phyloP scores from a whole-genome alignment of 345 rosid genomes.

The Syzygium jambos region DNA sequence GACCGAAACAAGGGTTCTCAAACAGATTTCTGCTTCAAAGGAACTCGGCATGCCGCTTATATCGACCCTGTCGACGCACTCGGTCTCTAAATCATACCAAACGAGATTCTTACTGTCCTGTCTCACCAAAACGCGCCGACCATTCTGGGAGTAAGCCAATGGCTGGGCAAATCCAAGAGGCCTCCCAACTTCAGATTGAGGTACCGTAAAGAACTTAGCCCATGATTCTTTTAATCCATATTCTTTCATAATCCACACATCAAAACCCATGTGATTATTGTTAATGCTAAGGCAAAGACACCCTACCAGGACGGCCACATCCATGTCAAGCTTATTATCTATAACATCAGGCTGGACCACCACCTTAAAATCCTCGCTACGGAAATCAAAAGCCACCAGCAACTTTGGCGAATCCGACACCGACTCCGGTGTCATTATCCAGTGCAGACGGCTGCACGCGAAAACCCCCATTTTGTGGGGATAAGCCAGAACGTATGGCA shows the following conservation, averaged over 20 bases:
- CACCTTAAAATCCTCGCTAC: neutral
- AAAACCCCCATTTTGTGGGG: slow-evolving; percentile 23
- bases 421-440: slow-evolving; percentile 12
- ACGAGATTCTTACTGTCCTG: neutral
- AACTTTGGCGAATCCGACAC: neutral
- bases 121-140: neutral
- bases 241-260: slow-evolving; percentile 11
- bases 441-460: slow-evolving; percentile 22
- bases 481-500: slow-evolving; percentile 14
- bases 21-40: neutral
- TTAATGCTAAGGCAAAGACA: slow-evolving; percentile 10
- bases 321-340: slow-evolving; percentile 1
- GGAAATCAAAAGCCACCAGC: slow-evolving; percentile 18
- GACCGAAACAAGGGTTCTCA: neutral
- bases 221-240: slow-evolving; percentile 3
- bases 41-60: neutral
- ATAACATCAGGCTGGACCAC: slow-evolving; percentile 11
- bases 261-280: neutral
- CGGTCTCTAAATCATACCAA: neutral
- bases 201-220: neutral
- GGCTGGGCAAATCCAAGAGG: neutral
- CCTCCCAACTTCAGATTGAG: neutral
- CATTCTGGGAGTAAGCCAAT: neutral
- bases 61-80: neutral
- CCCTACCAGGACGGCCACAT: slow-evolving; percentile 12